Conservation (phyloP, 2,329 filamentous ascomycete genomes). For the Penicillium fuscoglaucum region DNA sequence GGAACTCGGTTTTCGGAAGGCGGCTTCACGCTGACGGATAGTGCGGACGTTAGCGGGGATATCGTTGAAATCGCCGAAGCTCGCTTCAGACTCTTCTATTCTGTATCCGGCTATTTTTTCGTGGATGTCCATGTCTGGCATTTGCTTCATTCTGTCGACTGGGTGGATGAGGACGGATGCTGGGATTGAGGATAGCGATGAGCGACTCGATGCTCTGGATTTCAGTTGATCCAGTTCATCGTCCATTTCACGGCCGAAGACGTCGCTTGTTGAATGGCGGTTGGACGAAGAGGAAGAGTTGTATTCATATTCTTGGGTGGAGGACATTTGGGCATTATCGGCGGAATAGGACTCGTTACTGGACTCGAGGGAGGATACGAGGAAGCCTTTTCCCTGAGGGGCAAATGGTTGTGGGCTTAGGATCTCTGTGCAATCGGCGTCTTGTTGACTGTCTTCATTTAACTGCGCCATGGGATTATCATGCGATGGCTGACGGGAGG, state of each 20-base stretch:
- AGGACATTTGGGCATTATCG: constrained; percentile 21
- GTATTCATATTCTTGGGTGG: constrained; percentile 33
- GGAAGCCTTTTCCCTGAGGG: constrained; percentile 21
- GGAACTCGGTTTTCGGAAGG: constrained; percentile 49
- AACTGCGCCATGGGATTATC: constrained; percentile 20
- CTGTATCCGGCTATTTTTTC: constrained; percentile 27
- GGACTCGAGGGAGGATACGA: constrained; percentile 22
- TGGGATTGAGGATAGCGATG: constrained; percentile 45
- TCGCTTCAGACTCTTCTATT: constrained; percentile 23
- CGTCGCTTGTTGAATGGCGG: constrained; percentile 31
- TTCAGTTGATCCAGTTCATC: constrained; percentile 29
- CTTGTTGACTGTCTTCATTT: constrained; percentile 14
- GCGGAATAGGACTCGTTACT: constrained; percentile 2
- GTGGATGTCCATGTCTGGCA: constrained; percentile 17
- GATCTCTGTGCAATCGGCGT: constrained; percentile 19
- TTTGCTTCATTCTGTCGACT: constrained; percentile 27
- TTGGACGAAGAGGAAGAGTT: constrained; percentile 38
- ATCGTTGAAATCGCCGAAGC: constrained; percentile 27
- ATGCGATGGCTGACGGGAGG: not conserved
- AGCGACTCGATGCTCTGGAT: constrained; percentile 40
- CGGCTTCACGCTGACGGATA: constrained; percentile 37
- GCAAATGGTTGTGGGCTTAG: constrained; percentile 24
- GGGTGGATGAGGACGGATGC: constrained; percentile 41
- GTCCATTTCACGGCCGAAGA: constrained; percentile 28
- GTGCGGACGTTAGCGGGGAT: constrained; percentile 24